Evolutionary conservation across 805 yeast genomes (phyloP), one percentile per base, ranked within the genome.

Genomic region (Barnettozyma salicaria): DNA sequence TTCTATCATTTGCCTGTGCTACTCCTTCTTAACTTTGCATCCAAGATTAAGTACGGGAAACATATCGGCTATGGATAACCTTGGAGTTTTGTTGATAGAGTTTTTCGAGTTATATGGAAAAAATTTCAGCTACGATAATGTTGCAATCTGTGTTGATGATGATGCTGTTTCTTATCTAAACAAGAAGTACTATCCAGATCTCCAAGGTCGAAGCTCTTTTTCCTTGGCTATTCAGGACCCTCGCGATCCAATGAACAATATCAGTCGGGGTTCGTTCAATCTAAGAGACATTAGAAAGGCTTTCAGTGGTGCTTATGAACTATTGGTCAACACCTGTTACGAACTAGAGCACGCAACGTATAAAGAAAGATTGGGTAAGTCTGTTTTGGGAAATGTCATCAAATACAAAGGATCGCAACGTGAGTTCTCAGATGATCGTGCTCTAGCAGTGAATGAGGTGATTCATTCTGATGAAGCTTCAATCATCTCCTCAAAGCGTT

Each of bases 81-180:
- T 90, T 39, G 98, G 98, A 3, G 80, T 87, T 3, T 62, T 90
- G 19, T 63, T 92, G 36, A 82, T 90, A 34, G 97, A 92, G 56
- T 89, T 92, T 50, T 89, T 92, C 56, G 96, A 89, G 58, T 67
- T 88, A 7, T 90, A 88, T 53, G 98, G 98, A 8, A 72, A 82
- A 45, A 80, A 86, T 53, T 90, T 90, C 61, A 87, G 89, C 19
- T 88, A 86, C 56, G 92, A 85, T 52, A 67, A 72, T 41, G 80
- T 84, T 37, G 89, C 83, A 1, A 67, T 90, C 7, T 76, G 82
- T 8, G 76, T 82, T 30, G 52, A 53, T 3, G 61, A 72, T 16
- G 86, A 78, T 20, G 58, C 74, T 13, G 76, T 78, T 40, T 56
- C 64, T 14, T 88, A 85, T 51, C 51, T 83, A 39, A 59, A 67